Evolutionary conservation across 2,329 filamentous ascomycete species (phyloP), one percentile per base, ranked within the genome.

Genomic region (Aspergillus sp.): DNA sequence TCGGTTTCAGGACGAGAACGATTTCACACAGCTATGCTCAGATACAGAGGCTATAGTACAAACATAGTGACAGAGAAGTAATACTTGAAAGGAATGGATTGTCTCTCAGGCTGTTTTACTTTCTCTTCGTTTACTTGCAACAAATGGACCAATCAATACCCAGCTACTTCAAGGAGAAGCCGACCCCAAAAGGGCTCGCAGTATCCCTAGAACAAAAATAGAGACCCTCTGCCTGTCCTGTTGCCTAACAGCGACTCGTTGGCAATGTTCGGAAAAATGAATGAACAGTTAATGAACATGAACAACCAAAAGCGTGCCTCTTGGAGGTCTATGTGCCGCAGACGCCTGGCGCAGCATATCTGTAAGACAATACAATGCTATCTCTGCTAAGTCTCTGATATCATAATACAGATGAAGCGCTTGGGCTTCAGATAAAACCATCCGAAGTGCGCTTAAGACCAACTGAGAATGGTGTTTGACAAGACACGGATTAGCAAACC

Each of bases 101-200:
- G 1, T 39, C 15, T 17, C 13, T 39, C 37, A 39, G 12, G 9
- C 4, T 20, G 37, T 39, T 9, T 39, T n/a, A 58, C 15, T 20
- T 22, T 22, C 20, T 5, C 20, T 22, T 22, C 20, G 20, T 56
- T 65, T 32, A 55, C 50, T 30, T 65, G 44, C 41, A 65, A 50
- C 57, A 49, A 50, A 20, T 44, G 51, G 7, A 45, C 20, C 20
- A 22, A 22, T 22, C 20, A 22, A 22, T 22, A 22, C 4, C 20
- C 20, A 22, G 20, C 20, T 22, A 52, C 41, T 27, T 32, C 6
- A 35, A 57, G n/a, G 52, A 53, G 7, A 20, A 50, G 37, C 27
- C 39, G 19, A 47, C 25, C 30, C 48, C 45, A 39, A 47, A 12
- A 33, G 30, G 30, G 30, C 9, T 33, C 4, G 13, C 30, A 33